Evolutionary conservation across 2,329 filamentous ascomycete genomes (phyloP).

Genomic region (Aspergillus hortae): DNA sequence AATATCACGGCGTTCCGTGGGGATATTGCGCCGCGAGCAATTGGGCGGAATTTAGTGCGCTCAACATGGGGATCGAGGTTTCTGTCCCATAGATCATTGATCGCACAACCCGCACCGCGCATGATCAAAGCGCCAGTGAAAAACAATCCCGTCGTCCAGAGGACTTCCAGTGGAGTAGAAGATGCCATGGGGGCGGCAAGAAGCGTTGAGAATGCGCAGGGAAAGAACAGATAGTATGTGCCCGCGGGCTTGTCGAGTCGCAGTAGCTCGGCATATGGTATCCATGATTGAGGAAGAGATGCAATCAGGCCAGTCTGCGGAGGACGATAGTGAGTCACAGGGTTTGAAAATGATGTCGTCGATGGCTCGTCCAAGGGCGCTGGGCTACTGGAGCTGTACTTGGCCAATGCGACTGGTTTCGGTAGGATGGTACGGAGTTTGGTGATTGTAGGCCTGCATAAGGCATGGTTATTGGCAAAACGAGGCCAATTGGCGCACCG

Average conservation of each 20-base stretch:
- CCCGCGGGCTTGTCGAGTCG: conserved; percentile 52
- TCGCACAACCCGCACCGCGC: conserved; percentile 51
- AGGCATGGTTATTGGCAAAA: background rate
- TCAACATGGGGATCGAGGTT: conserved; percentile 52
- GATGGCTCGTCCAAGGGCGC: background rate
- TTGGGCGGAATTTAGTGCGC: conserved; percentile 50
- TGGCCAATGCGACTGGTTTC: background rate
- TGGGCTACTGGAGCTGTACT: background rate
- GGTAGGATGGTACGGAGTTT: background rate
- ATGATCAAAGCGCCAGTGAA: conserved; percentile 47
- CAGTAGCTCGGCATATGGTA: conserved; percentile 54
- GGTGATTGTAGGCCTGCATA: background rate
- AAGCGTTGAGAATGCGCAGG: conserved; percentile 48
- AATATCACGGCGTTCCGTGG: conserved; percentile 43
- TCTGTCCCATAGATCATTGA: conserved; percentile 56
- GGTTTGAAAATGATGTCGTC: conserved; percentile 8
- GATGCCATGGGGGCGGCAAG: conserved; percentile 40
- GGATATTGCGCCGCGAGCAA: conserved; percentile 50
- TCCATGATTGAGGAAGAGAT: conserved; percentile 47
- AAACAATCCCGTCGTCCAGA: conserved; percentile 38
- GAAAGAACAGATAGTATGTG: conserved; percentile 53
- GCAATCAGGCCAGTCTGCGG: conserved; percentile 46
- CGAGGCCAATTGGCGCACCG: background rate
- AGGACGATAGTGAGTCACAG: conserved; percentile 38
- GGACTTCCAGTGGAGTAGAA: conserved; percentile 31